These are phyloP conservation scores for Colletotrichum karsti DNA, from an alignment of 2,329 filamentous ascomycete species.

Conservation along the genomic window DNA sequence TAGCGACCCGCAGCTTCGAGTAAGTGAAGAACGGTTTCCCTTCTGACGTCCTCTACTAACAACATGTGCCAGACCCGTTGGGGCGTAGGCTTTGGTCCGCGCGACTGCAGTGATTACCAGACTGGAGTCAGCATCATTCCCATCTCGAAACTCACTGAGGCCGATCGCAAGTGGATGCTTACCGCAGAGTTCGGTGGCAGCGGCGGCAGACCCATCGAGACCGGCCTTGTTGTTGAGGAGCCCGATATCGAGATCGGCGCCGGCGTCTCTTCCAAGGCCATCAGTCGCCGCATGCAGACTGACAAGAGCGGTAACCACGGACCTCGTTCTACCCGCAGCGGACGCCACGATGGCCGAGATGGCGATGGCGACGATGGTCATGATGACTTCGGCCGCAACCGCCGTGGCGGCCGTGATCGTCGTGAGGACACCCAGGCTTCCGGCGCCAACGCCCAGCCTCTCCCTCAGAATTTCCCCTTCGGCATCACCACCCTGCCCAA, in stretches of 20 bases:
- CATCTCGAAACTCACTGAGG: constrained; percentile 91
- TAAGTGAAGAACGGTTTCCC: constrained; percentile 54
- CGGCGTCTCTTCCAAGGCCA: constrained; percentile 93
- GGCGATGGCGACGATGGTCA: constrained; percentile 39
- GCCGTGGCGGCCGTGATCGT: constrained; percentile 36
- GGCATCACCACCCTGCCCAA: constrained; percentile 50
- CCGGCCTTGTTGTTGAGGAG: constrained; percentile 91
- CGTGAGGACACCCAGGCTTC: constrained; percentile 37
- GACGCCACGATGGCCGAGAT: constrained; percentile 33
- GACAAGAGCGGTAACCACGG: constrained; percentile 72
- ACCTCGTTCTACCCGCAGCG: constrained; percentile 66
- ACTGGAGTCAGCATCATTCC: constrained; percentile 94
- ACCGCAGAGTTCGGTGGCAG: constrained; percentile 94
- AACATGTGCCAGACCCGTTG: constrained; percentile 76
- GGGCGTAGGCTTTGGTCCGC: constrained; percentile 96
- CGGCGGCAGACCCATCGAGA: constrained; percentile 81
- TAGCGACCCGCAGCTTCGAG: constrained; percentile 76
- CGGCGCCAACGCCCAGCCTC: constrained; percentile 31
- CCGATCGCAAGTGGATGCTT: constrained; percentile 96
- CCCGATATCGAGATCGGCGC: constrained; percentile 98
- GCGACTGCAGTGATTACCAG: constrained; percentile 96
- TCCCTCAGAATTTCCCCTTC: constrained; percentile 44
- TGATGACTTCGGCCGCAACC: constrained; percentile 37
- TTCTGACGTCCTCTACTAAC: not conserved
- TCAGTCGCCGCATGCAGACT: constrained; percentile 74